phyloP scores from a whole-genome alignment of 75 land plant genomes.

The Selaginella tamariscina region DNA sequence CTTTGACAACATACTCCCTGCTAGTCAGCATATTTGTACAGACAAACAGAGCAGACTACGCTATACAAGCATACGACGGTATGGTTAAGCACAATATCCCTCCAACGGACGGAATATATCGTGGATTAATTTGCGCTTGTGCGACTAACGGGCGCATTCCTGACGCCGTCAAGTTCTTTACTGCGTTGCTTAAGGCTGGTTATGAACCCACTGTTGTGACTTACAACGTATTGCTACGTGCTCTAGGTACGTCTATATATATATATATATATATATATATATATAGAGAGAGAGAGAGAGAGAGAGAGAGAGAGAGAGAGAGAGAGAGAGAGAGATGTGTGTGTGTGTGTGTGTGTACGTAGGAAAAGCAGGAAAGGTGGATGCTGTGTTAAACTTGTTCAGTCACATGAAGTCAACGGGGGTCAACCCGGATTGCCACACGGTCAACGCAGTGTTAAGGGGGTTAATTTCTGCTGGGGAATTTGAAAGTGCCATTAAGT shows the following conservation, averaged over 20 bases:
- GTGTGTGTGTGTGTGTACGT: too few relatives aligned
- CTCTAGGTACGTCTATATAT: too few relatives aligned
- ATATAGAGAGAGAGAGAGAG: too few relatives aligned
- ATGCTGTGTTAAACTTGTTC: background rate
- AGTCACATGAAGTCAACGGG: background rate
- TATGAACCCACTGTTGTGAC: background rate
- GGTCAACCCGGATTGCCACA: background rate
- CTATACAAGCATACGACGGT: background rate
- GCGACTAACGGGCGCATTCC: background rate
- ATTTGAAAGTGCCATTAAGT: background rate
- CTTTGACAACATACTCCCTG: background rate
- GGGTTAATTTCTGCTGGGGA: background rate
- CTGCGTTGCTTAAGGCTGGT: background rate
- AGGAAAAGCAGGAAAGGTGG: background rate
- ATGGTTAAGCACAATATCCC: background rate
- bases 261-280: too few relatives aligned
- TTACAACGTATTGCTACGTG: background rate
- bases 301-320: too few relatives aligned
- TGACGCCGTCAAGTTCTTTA: background rate
- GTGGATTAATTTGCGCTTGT: background rate
- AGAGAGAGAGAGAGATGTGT: too few relatives aligned
- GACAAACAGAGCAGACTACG: background rate
- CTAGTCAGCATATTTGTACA: background rate
- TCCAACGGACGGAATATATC: background rate
- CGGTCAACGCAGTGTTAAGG: background rate